A percentile compares a stretch with the other conserved stretches of the same genome.
These are phyloP conservation scores for Hemileia vastatrix DNA, from an alignment of 1,284 basidiomycete genomes.

Conservation along the genomic window DNA sequence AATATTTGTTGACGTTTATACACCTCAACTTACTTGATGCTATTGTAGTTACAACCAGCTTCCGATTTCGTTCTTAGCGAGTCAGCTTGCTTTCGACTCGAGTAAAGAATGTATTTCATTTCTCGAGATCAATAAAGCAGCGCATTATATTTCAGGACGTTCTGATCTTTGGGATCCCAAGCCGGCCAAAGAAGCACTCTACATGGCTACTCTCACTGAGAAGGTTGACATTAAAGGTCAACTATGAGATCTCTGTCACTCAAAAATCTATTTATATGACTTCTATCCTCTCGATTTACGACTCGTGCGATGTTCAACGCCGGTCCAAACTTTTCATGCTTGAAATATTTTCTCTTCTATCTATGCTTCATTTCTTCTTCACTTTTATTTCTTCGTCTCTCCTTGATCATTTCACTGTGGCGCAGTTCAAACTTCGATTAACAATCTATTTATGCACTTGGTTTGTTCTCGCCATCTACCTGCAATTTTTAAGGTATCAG, in stretches of 20 bases:
- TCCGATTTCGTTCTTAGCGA: constrained; percentile 64
- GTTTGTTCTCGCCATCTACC: too few relatives aligned
- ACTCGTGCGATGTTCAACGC: too few relatives aligned
- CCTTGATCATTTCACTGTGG: too few relatives aligned
- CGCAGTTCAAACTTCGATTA: too few relatives aligned
- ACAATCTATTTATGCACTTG: too few relatives aligned
- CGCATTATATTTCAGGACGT: constrained; percentile 29
- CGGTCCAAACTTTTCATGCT: too few relatives aligned
- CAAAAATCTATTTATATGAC: too few relatives aligned
- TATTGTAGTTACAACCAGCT: constrained; percentile 63
- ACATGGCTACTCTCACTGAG: constrained; percentile 46
- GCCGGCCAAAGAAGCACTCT: constrained; percentile 46
- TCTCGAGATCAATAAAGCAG: constrained; percentile 60
- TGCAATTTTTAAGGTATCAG: too few relatives aligned
- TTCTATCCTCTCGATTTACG: too few relatives aligned
- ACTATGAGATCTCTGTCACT: constrained; percentile 32
- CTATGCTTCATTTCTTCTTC: too few relatives aligned
- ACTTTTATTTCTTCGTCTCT: too few relatives aligned
- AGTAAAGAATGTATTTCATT: constrained; percentile 60
- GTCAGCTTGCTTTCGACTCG: constrained; percentile 73
- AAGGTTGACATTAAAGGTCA: constrained; percentile 52
- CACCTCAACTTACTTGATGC: background rate
- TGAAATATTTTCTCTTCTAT: too few relatives aligned
- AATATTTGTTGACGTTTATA: constrained; percentile 4
- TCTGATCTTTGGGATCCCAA: constrained; percentile 49